A percentile compares a stretch with the other conserved stretches of the same genome.
These are phyloP conservation scores for carrot (Daucus carota) DNA, from an alignment of 129 eudicot genomes.

Conservation along the genomic window DH1_v3.0 NC_030383.2:3532501-3533000, in stretches of 20 bases:
- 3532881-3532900: not conserved
- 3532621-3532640: conserved; percentile 76
- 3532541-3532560: not conserved
- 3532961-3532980: not conserved
- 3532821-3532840: conserved; percentile 83
- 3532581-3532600: not conserved
- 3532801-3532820: conserved; percentile 88
- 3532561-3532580: not conserved
- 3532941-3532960: not conserved
- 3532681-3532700: conserved; percentile 84
- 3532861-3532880: conserved; percentile 82
- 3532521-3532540: not conserved
- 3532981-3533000: not conserved
- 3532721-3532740: conserved; percentile 58
- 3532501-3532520: not conserved
- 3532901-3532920: not conserved
- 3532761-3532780: conserved; percentile 46
- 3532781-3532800: conserved; percentile 57
- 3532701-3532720: conserved; percentile 85
- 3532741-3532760: conserved; percentile 48
- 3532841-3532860: conserved; percentile 93
- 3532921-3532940: not conserved
- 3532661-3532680: conserved; percentile 85
- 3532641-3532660: conserved; percentile 86
- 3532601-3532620: not conserved